Conservation (phyloP, 352 stramenopile genomes). For the Porosira glacialis region DNA sequence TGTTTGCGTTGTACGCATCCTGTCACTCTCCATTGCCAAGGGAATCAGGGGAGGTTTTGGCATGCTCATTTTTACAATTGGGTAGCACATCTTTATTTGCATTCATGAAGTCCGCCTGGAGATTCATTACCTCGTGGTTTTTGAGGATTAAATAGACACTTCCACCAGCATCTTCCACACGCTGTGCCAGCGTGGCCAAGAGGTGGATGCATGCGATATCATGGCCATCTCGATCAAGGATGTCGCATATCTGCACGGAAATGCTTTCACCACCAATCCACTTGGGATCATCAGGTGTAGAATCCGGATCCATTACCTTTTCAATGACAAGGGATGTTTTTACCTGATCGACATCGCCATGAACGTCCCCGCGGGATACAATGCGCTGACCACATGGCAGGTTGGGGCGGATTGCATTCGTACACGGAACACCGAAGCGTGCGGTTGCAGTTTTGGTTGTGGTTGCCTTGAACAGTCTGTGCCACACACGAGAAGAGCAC, state of each 20-base stretch:
- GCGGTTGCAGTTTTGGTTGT: no score
- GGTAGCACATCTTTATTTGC: no score
- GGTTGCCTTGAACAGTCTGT: no score
- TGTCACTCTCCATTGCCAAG: slow-evolving; percentile 53
- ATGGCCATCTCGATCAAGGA: slow-evolving; percentile 66
- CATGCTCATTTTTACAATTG: slow-evolving; percentile 57
- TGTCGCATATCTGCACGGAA: slow-evolving; percentile 67
- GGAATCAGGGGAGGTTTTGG: slow-evolving; percentile 28
- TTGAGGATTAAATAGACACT: slow-evolving; percentile 55
- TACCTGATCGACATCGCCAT: slow-evolving; percentile 65
- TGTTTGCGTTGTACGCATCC: no score
- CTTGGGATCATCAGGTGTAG: slow-evolving; percentile 9
- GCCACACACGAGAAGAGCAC: no score
- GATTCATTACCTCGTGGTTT: slow-evolving; percentile 76
- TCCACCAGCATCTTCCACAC: slow-evolving; percentile 44
- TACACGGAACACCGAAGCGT: no score
- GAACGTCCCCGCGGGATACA: slow-evolving; percentile 69
- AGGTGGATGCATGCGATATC: slow-evolving; percentile 65
- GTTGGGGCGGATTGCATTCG: slow-evolving; percentile 22
- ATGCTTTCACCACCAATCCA: slow-evolving; percentile 64
- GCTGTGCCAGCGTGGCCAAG: slow-evolving; percentile 47
- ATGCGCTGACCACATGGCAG: slow-evolving; percentile 43
- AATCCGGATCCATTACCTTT: slow-evolving; percentile 21
- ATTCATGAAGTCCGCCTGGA: slow-evolving; percentile 69
- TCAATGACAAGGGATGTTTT: slow-evolving; percentile 43